Evolutionary conservation across 768 basidiomycete species (phyloP).

Genomic region (Pulveroboletus sp.): DNA sequence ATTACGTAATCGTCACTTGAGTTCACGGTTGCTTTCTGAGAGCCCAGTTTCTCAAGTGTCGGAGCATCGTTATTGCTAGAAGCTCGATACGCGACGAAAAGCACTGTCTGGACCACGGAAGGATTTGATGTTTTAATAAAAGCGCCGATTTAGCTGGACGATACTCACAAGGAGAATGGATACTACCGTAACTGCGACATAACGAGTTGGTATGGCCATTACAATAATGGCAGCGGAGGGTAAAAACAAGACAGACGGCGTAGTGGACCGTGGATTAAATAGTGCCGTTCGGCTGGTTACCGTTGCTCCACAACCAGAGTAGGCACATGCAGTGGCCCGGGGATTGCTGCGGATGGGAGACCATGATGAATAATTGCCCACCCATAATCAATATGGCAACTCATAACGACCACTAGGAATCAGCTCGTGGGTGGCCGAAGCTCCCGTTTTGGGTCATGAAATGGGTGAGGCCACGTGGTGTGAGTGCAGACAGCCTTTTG

Average conservation of each 20-base stretch:
- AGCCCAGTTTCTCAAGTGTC: neutral
- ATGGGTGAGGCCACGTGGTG: too few relatives aligned
- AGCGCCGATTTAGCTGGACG: neutral
- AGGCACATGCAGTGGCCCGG: neutral
- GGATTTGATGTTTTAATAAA: neutral
- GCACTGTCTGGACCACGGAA: conserved; percentile 5
- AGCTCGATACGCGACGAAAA: conserved; percentile 13
- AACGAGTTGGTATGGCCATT: conserved; percentile 21
- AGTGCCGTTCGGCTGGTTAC: neutral
- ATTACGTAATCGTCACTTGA: neutral
- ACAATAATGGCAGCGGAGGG: neutral
- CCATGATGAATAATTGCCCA: too few relatives aligned
- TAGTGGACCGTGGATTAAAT: conserved; percentile 9
- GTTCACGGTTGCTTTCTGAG: neutral
- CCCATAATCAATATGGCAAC: too few relatives aligned
- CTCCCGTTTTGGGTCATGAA: too few relatives aligned
- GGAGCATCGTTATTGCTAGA: neutral
- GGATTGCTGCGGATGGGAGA: conserved; percentile 4
- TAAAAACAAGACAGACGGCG: neutral
- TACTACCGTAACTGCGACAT: conserved; percentile 17
- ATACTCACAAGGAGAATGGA: conserved; percentile 20
- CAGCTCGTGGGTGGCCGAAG: too few relatives aligned
- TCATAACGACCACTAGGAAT: too few relatives aligned
- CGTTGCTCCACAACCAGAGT: neutral
- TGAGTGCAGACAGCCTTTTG: too few relatives aligned